Evolutionary conservation across 495 filamentous ascomycete species (phyloP).

Genomic region (Penicillium manginii): DNA sequence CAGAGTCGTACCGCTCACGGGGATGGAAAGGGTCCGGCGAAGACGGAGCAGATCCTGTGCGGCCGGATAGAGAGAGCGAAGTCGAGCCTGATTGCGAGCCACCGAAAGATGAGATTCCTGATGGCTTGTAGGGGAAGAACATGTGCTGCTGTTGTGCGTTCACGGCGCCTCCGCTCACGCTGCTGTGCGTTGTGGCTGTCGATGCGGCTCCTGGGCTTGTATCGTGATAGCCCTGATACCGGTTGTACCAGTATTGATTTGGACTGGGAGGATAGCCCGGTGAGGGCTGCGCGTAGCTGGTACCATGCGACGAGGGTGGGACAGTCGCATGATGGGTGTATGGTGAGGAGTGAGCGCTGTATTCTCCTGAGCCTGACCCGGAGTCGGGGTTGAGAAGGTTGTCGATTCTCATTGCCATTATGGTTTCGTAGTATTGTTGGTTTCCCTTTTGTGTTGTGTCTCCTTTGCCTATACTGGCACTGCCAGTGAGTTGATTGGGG

Average conservation of each 20-base stretch:
- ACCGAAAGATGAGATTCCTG: not conserved
- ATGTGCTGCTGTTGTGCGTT: conserved; percentile 26
- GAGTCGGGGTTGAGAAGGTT: conserved; percentile 39
- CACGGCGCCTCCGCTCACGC: conserved; percentile 9
- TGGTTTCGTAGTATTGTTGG: not conserved
- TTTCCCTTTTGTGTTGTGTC: not conserved
- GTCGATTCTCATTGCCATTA: conserved; percentile 42
- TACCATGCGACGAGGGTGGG: conserved; percentile 19
- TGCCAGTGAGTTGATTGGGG: conserved; percentile 1
- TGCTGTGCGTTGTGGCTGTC: conserved; percentile 27
- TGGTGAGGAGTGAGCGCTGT: conserved; percentile 24
- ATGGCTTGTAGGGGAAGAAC: conserved; percentile 29
- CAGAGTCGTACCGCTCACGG: conserved; percentile 47
- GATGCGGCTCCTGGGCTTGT: conserved; percentile 26
- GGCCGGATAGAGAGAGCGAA: not conserved
- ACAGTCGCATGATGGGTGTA: conserved; percentile 29
- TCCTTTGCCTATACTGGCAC: not conserved
- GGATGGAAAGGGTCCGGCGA: conserved; percentile 41
- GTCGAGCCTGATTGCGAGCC: not conserved
- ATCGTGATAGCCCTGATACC: conserved; percentile 28
- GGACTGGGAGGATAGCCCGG: conserved; percentile 35
- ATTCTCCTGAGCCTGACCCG: conserved; percentile 17
- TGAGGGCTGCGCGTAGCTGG: conserved; percentile 21
- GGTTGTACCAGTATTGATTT: conserved; percentile 37
- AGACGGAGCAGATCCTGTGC: conserved; percentile 32